Conservation (phyloP, 192 early-diverging fungal species). For the Piromyces sp. region DNA sequence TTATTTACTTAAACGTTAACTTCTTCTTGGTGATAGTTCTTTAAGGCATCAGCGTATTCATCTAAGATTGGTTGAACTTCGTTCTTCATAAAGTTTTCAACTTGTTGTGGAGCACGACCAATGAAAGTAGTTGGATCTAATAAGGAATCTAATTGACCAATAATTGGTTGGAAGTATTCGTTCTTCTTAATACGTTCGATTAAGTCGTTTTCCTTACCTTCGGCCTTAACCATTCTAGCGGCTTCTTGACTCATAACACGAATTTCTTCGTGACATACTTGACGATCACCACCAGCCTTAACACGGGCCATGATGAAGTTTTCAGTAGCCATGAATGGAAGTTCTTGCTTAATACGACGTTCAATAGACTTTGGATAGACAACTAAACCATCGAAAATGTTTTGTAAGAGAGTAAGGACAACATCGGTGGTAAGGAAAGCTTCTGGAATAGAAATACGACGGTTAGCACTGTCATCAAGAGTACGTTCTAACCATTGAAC, state of each 20-base stretch:
- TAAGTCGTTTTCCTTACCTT: constrained; percentile 88
- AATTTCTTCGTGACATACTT: constrained; percentile 92
- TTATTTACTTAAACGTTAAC: constrained; percentile 45
- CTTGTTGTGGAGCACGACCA: constrained; percentile 87
- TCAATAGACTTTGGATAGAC: constrained; percentile 92
- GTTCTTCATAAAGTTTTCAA: constrained; percentile 59
- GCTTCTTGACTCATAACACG: constrained; percentile 88
- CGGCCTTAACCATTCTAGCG: constrained; percentile 72
- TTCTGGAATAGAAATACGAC: constrained; percentile 86
- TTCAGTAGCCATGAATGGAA: constrained; percentile 99
- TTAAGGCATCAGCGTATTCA: constrained; percentile 48
- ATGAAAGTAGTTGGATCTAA: constrained; percentile 83
- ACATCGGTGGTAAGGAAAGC: constrained; percentile 95
- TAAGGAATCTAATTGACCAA: constrained; percentile 44
- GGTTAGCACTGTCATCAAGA: constrained; percentile 90
- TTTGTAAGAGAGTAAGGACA: constrained; percentile 81
- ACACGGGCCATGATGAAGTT: constrained; percentile 99
- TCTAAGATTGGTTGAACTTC: constrained; percentile 70
- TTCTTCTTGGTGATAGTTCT: constrained; percentile 40
- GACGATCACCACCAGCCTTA: constrained; percentile 84
- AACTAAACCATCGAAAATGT: constrained; percentile 92
- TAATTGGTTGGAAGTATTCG: constrained; percentile 76
- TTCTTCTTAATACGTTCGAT: constrained; percentile 70
- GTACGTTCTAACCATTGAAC: constrained; percentile 86
- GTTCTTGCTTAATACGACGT: constrained; percentile 75